A percentile compares a stretch with the other conserved stretches of the same genome.
These are phyloP conservation scores for Ceratocystis diversiconidia DNA, from an alignment of 2,329 filamentous ascomycete species.

Conservation along the genomic window DNA sequence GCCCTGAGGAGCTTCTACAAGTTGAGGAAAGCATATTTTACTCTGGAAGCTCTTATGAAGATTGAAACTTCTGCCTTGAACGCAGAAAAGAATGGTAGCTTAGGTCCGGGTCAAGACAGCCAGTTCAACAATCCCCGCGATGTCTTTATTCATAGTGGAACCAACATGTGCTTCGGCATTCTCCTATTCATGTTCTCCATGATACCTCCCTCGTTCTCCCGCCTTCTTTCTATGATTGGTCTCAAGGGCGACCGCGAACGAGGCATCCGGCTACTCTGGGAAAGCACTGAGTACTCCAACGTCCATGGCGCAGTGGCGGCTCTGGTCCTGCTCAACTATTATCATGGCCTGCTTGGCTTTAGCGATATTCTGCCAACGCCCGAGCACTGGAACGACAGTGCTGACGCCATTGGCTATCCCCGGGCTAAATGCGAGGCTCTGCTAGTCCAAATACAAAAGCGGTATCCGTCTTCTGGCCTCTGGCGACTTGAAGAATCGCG, in stretches of 20 bases:
- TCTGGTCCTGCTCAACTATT: constrained; percentile 68
- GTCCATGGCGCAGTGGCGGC: constrained; percentile 86
- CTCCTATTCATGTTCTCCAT: constrained; percentile 79
- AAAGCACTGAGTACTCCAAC: constrained; percentile 70
- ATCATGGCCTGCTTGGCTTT: constrained; percentile 73
- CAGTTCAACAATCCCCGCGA: constrained; percentile 52
- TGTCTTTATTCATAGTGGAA: constrained; percentile 75
- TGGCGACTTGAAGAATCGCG: constrained; percentile 85
- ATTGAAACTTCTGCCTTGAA: constrained; percentile 45
- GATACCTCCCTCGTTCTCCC: constrained; percentile 81
- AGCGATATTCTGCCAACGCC: constrained; percentile 70
- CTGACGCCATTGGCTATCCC: constrained; percentile 57
- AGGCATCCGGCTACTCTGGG: constrained; percentile 79
- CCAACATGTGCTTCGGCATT: constrained; percentile 79
- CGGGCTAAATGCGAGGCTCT: constrained; percentile 50
- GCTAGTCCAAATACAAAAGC: constrained; percentile 56
- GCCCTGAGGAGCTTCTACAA: constrained; percentile 87
- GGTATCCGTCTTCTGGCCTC: constrained; percentile 68
- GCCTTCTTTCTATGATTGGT: constrained; percentile 72
- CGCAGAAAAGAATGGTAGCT: constrained; percentile 11
- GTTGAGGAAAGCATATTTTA: constrained; percentile 72
- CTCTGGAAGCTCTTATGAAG: constrained; percentile 64
- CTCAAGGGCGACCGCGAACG: constrained; percentile 78
- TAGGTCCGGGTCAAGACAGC: not conserved
- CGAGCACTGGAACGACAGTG: constrained; percentile 37